These are phyloP conservation scores for Venturiaceae sp. DNA, from an alignment of 2,329 filamentous ascomycete species.

Conservation along the genomic window DNA sequence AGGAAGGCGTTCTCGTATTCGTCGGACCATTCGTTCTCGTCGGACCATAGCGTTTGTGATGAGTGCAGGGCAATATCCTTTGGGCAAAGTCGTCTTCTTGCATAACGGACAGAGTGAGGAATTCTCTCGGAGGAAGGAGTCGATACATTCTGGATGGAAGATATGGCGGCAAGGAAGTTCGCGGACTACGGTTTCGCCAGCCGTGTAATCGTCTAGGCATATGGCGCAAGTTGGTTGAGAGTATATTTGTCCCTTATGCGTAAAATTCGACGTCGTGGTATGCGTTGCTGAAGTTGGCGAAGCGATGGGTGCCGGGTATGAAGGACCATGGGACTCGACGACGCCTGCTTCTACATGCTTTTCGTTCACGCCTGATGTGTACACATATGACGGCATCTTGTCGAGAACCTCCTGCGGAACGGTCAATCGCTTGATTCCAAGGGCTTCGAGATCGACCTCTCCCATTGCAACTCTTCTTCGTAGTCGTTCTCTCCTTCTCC, in stretches of 20 bases:
- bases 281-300: background rate
- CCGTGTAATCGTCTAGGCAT: constrained; percentile 72
- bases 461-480: constrained; percentile 63
- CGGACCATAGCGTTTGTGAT: constrained; percentile 84
- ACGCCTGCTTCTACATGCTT: background rate
- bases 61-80: constrained; percentile 43
- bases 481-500: constrained; percentile 56
- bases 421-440: constrained; percentile 74
- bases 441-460: constrained; percentile 74
- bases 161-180: constrained; percentile 87
- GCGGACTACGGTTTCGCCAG: constrained; percentile 61
- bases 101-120: constrained; percentile 88
- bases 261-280: background rate
- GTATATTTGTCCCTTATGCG: constrained; percentile 30
- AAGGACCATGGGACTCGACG: background rate
- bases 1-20: constrained; percentile 24
- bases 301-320: background rate
- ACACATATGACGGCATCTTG: constrained; percentile 69
- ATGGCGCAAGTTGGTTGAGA: constrained; percentile 83
- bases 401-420: constrained; percentile 65
- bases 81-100: constrained; percentile 72
- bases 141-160: constrained; percentile 87
- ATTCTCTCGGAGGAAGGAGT: constrained; percentile 66
- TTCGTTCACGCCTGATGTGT: constrained; percentile 25
- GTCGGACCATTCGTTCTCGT: constrained; percentile 60